phyloP scores from a whole-genome alignment of 1,139 yeast genomes.

The Waltiozyma sp. region DNA sequence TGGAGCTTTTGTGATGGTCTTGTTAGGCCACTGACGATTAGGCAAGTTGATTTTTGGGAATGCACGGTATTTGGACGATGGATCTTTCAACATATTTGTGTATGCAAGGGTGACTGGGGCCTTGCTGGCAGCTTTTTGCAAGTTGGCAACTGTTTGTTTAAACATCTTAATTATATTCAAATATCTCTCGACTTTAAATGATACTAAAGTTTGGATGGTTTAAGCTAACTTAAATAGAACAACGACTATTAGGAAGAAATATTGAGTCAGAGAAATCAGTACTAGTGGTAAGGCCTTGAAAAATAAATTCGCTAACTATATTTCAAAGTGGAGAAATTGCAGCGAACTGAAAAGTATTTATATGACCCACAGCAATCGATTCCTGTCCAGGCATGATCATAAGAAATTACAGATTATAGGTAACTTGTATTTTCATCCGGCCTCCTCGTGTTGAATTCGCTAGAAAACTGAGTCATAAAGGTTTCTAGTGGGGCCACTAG shows the following conservation, averaged over 20 bases:
- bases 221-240: not conserved
- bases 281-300: not conserved
- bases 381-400: not conserved
- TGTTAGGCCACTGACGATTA: slow-evolving; percentile 82
- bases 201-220: not conserved
- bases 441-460: too few species aligned
- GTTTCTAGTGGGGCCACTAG: not conserved
- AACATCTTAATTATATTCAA: slow-evolving; percentile 11
- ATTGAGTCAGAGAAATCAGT: not conserved
- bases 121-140: slow-evolving; percentile 33
- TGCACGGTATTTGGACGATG: slow-evolving; percentile 63
- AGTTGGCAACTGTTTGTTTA: slow-evolving; percentile 8
- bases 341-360: not conserved
- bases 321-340: not conserved
- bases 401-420: too few species aligned
- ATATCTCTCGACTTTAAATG: too few species aligned
- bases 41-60: slow-evolving; percentile 53
- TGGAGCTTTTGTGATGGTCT: slow-evolving; percentile 68
- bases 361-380: not conserved
- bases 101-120: slow-evolving; percentile 34
- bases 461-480: not conserved
- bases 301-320: not conserved
- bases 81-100: slow-evolving; percentile 53
- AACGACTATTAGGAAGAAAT: not conserved
- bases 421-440: not conserved